A percentile compares a stretch with the other conserved stretches of the same genome.
Conservation (phyloP, 371 early-diverging fungal genomes). For the Umbelopsis sp. region DNA sequence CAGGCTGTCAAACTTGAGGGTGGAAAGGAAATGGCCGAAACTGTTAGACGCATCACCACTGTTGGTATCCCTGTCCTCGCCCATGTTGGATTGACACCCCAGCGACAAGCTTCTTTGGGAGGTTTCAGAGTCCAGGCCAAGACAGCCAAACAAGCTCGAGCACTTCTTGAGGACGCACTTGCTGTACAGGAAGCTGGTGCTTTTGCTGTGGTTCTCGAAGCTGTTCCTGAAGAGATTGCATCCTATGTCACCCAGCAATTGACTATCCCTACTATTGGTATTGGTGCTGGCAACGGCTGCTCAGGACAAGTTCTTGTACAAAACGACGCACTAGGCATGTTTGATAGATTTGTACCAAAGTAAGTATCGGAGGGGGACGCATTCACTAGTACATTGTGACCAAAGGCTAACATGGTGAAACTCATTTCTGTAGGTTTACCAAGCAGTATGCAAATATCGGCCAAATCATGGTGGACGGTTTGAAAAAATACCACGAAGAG, state of each 20-base stretch:
- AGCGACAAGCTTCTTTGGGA: conserved; percentile 83
- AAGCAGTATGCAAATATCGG: conserved; percentile 86
- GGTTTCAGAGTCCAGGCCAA: conserved; percentile 95
- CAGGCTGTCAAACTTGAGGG: conserved; percentile 95
- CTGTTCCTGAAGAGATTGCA: conserved; percentile 89
- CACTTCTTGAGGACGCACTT: conserved; percentile 83
- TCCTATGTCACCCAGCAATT: conserved; percentile 76
- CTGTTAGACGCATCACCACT: conserved; percentile 71
- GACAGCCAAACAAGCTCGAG: conserved; percentile 73
- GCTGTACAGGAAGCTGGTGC: conserved; percentile 94
- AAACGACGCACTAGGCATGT: conserved; percentile 87
- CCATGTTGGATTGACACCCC: conserved; percentile 95
- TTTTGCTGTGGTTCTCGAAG: conserved; percentile 91
- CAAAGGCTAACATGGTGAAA: background rate
- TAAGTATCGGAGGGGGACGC: conserved; percentile 20
- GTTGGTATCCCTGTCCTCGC: conserved; percentile 93
- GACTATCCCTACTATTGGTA: conserved; percentile 92
- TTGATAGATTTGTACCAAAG: conserved; percentile 83
- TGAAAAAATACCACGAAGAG: conserved; percentile 74
- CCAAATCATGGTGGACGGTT: conserved; percentile 67
- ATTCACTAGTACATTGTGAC: background rate
- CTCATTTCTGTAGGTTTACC: conserved; percentile 68
- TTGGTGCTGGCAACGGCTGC: conserved; percentile 88
- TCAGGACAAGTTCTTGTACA: conserved; percentile 95
- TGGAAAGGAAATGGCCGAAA: conserved; percentile 81